These are phyloP conservation scores for Piper betle DNA, from an alignment of 164 flowering plant species.

Conservation along the genomic window DNA sequence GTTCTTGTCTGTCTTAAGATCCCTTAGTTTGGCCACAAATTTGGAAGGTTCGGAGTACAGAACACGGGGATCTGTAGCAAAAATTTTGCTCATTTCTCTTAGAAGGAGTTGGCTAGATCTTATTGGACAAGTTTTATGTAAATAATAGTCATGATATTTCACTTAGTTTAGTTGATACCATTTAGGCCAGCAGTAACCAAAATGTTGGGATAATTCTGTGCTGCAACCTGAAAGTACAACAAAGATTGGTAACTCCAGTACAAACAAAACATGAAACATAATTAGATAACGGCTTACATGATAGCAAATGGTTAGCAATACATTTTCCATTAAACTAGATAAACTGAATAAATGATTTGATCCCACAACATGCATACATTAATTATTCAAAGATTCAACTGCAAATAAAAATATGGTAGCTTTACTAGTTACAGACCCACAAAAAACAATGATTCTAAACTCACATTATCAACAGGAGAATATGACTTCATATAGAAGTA, in stretches of 20 bases:
- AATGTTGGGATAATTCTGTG: constrained; percentile 74
- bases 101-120: not conserved
- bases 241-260: not conserved
- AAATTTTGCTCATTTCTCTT: constrained; percentile 1
- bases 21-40: constrained; percentile 87
- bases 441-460: constrained; percentile 2
- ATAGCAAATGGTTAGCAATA: too few relatives aligned
- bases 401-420: too few relatives aligned
- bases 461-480: constrained; percentile 81
- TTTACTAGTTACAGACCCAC: too few relatives aligned
- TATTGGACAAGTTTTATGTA: not conserved
- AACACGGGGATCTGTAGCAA: constrained; percentile 70
- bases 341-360: too few relatives aligned
- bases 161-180: constrained; percentile 29
- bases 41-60: constrained; percentile 93
- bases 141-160: not conserved
- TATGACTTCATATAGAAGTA: constrained; percentile 82
- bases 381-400: too few relatives aligned
- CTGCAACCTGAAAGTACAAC: constrained; percentile 35
- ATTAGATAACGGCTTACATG: too few relatives aligned
- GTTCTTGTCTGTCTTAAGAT: constrained; percentile 60
- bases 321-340: too few relatives aligned
- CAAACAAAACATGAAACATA: not conserved
- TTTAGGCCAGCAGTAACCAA: constrained; percentile 82
- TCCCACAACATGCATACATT: too few relatives aligned